Base-by-base conservation (phyloP, 202 grass and related monocot species). In the Zizania palustris region DNA sequence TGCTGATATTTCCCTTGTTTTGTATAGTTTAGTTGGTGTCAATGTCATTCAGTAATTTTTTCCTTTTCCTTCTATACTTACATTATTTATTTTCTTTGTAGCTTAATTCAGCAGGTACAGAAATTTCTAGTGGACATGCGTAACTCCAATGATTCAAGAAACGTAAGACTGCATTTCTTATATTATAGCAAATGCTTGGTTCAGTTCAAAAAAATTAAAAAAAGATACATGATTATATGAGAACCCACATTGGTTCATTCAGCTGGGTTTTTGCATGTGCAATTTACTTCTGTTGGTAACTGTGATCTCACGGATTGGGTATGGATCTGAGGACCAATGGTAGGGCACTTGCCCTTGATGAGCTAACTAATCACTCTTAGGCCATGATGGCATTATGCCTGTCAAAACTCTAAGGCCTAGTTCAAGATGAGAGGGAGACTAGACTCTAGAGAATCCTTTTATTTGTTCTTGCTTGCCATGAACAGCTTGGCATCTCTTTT, bases 61-160 rank as follows among this genome's bases (percentile, higher is more conserved):
- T 80, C 33, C 38, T 18, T 77, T 78, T 68, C 9, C 38, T 83
- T 50, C 11, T 70, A 14, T 16, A 12, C 40, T 76, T 53, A 88
- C 43, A 60, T 45, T 54, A 35, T 61, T 65, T 72, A 72, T 84
- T 59, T 72, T 84, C 49, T 76, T 74, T 90, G 50, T 87, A 98
- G 91, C 62, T 89, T 98, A 76, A 92, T 95, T 85, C 87, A 99
- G 71, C 92, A 93, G 74, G 75, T 88, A 42, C 91, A 99, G 28
- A 88, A 99, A 60, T 88, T 92, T 75, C 82, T 99, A 14, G 50
- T 87, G 43, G 91, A 95, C 68, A 85, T 91, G 45, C 75, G 34
- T 37, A 82, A 74, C 9, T 38, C 77, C 67, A 75, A 70, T 57
- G 89, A 92, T 83, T 60, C 91, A 65, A 90, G 87, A 90, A 85